Percentiles rank a stretch among this genome's conserved stretches.
Conservation (phyloP, 441 rosid genomes). For the Hura crepitans region DNA sequence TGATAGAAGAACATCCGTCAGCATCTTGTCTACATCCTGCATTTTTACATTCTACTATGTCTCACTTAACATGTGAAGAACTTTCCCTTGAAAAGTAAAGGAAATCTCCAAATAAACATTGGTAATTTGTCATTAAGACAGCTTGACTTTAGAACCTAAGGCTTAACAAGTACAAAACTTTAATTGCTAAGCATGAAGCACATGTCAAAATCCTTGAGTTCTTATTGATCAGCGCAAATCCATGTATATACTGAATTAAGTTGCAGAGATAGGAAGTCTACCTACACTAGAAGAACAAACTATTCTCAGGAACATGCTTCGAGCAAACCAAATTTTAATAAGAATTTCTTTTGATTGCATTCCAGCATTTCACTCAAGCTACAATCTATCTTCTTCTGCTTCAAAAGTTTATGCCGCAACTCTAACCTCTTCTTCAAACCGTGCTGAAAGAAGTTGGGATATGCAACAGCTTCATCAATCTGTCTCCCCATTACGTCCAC, state of each 20-base stretch:
- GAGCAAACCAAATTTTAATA: constrained; percentile 48
- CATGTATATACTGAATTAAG: background rate
- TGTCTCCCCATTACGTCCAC: constrained; percentile 72
- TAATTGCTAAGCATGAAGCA: background rate
- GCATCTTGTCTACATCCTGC: too few relatives aligned
- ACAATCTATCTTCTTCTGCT: constrained; percentile 51
- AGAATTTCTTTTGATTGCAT: constrained; percentile 72
- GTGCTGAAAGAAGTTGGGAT: constrained; percentile 76
- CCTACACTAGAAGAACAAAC: background rate
- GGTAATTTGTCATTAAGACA: constrained; percentile 21
- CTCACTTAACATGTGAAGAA: too few relatives aligned
- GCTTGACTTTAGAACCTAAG: background rate
- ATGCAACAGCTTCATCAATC: constrained; percentile 66
- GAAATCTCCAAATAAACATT: background rate
- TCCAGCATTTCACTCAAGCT: constrained; percentile 87
- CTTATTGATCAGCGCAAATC: background rate
- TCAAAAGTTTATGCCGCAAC: constrained; percentile 60
- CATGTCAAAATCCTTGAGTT: background rate
- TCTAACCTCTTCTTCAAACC: constrained; percentile 82
- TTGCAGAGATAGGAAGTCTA: background rate
- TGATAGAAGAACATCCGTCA: too few relatives aligned
- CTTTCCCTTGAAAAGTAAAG: too few relatives aligned
- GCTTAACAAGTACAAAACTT: background rate
- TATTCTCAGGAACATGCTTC: constrained; percentile 30
- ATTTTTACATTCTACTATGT: too few relatives aligned